phyloP scores from a whole-genome alignment of 2,329 filamentous ascomycete species.

The Fusarium begoniae region DNA sequence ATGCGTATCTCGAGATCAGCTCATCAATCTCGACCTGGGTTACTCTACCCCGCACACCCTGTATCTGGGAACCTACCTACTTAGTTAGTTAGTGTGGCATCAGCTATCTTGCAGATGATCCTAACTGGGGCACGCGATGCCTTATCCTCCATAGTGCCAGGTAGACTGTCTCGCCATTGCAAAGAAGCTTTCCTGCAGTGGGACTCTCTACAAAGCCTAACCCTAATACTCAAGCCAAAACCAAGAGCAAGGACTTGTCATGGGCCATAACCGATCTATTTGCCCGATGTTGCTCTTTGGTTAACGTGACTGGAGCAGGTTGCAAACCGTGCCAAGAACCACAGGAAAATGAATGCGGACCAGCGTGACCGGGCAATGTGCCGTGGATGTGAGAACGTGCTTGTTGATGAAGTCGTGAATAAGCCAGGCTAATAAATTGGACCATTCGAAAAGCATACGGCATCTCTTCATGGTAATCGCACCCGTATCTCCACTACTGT shows the following conservation, averaged over 20 bases:
- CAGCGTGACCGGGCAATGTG: background rate
- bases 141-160: conserved; percentile 13
- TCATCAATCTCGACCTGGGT: conserved; percentile 2
- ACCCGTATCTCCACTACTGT: background rate
- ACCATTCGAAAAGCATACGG: background rate
- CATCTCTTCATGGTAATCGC: background rate
- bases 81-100: conserved; percentile 20
- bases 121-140: conserved; percentile 7
- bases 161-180: conserved; percentile 16
- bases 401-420: background rate
- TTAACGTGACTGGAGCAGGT: background rate
- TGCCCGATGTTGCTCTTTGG: background rate
- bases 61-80: background rate
- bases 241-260: background rate
- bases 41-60: conserved; percentile 28
- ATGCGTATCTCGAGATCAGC: conserved; percentile 6
- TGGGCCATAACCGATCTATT: background rate
- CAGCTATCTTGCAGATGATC: conserved; percentile 27
- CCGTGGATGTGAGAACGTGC: background rate
- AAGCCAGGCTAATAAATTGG: background rate
- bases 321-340: background rate
- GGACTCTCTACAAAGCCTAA: background rate
- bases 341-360: background rate
- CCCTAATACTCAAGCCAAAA: background rate
- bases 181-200: conserved; percentile 22